Evolutionary conservation across 176 grass and related monocot species (phyloP).

Genomic region (Elymus sibiricus): DNA sequence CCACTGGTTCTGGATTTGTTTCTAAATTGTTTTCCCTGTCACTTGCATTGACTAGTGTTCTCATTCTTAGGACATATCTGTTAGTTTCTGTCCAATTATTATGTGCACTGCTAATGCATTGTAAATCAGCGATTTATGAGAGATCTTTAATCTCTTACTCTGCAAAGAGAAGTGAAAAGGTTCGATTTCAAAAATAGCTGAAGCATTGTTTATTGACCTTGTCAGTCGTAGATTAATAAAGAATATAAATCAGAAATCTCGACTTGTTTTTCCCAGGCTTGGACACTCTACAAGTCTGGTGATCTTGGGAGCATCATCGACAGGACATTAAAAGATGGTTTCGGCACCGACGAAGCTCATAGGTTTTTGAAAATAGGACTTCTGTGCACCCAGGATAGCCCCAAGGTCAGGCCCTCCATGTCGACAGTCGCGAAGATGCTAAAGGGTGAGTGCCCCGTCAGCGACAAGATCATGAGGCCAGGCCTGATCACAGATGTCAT

Average conservation of each 20-base stretch:
- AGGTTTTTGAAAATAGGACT: slow-evolving; percentile 69
- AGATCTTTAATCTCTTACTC: background rate
- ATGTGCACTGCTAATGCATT: background rate
- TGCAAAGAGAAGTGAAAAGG: background rate
- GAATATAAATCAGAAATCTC: slow-evolving; percentile 11
- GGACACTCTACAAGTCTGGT: slow-evolving; percentile 52
- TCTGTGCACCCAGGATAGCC: slow-evolving; percentile 70
- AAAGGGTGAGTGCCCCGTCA: slow-evolving; percentile 29
- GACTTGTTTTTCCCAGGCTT: slow-evolving; percentile 47
- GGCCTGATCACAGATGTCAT: slow-evolving; percentile 86
- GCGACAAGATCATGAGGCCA: slow-evolving; percentile 63
- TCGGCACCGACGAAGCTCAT: slow-evolving; percentile 37
- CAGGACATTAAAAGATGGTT: slow-evolving; percentile 40
- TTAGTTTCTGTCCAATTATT: background rate
- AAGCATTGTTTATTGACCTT: background rate
- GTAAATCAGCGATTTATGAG: background rate
- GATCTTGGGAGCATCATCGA: slow-evolving; percentile 59
- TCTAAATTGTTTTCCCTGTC: background rate
- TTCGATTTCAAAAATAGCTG: background rate
- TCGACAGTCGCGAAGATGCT: slow-evolving; percentile 56
- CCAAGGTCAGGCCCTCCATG: slow-evolving; percentile 75
- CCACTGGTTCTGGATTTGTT: background rate
- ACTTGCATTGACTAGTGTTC: slow-evolving; percentile 10
- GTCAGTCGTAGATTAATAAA: slow-evolving; percentile 7
- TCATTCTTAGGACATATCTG: background rate